Percentiles rank a stretch among this genome's conserved stretches.
phyloP scores from a whole-genome alignment of 2,329 filamentous ascomycete genomes.

The Dendryphion nanum region DNA sequence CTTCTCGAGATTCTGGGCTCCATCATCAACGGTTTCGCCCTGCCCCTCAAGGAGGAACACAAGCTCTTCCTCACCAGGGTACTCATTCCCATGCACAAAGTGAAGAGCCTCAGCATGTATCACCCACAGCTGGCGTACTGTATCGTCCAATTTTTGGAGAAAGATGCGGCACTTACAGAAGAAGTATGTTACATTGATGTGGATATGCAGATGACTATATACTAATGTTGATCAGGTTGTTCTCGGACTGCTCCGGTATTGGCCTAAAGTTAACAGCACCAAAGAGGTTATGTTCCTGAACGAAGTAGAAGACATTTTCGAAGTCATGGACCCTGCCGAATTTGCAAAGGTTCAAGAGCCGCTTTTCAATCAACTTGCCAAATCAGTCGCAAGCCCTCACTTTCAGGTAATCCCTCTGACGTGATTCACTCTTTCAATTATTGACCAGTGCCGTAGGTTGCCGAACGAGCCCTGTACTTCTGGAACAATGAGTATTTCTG shows the following conservation, averaged over 20 bases:
- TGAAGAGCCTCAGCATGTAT: conserved; percentile 99
- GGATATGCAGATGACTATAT: conserved; percentile 36
- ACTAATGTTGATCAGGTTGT: conserved; percentile 62
- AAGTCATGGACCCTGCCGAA: conserved; percentile 98
- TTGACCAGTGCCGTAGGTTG: conserved; percentile 57
- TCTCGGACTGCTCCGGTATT: conserved; percentile 89
- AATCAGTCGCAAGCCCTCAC: conserved; percentile 96
- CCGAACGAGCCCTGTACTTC: conserved; percentile 95
- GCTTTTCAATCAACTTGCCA: conserved; percentile 93
- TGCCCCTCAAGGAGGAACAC: conserved; percentile 97
- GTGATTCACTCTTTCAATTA: background rate
- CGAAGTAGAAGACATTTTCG: conserved; percentile 98
- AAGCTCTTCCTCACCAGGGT: conserved; percentile 96
- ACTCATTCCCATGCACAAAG: conserved; percentile 91
- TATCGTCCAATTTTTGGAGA: conserved; percentile 97
- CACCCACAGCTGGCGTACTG: conserved; percentile 98
- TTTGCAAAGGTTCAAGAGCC: conserved; percentile 99
- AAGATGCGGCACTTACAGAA: conserved; percentile 94
- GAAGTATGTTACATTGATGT: conserved; percentile 60
- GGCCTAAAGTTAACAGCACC: conserved; percentile 99
- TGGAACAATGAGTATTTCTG: conserved; percentile 99
- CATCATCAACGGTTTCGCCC: conserved; percentile 97
- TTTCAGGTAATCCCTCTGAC: conserved; percentile 67
- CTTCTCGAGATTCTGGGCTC: conserved; percentile 94
- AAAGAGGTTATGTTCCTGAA: conserved; percentile 99